These are phyloP conservation scores for Verticillium nubilum DNA, from an alignment of 2,329 filamentous ascomycete genomes.

Conservation along the genomic window DNA sequence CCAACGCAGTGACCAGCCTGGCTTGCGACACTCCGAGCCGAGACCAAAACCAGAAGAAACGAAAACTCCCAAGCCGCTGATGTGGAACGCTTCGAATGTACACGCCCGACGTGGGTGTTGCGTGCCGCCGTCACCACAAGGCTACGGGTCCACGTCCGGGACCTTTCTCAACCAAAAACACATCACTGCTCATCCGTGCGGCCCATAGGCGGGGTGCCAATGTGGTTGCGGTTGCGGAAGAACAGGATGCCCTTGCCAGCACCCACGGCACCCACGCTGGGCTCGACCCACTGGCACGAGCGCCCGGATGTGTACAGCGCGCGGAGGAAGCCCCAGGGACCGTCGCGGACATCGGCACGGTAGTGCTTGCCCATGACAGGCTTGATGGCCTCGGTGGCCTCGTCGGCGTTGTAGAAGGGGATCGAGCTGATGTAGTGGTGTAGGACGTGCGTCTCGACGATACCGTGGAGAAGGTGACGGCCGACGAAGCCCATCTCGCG, in stretches of 20 bases:
- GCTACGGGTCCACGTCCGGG: not conserved
- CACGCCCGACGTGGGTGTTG: not conserved
- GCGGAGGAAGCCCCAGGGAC: constrained; percentile 75
- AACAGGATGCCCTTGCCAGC: constrained; percentile 83
- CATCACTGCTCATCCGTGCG: not conserved
- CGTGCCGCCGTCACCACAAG: not conserved
- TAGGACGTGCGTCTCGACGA: constrained; percentile 95
- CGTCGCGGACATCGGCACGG: constrained; percentile 72
- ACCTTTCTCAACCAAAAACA: not conserved
- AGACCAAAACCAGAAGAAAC: not conserved
- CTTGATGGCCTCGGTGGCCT: constrained; percentile 56
- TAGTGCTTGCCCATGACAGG: constrained; percentile 94
- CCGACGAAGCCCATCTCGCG: constrained; percentile 97
- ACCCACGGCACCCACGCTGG: constrained; percentile 72
- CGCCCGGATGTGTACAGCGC: constrained; percentile 77
- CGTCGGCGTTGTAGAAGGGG: constrained; percentile 69
- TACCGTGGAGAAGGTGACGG: constrained; percentile 84
- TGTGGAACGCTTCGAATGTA: not conserved
- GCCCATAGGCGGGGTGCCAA: constrained; percentile 43
- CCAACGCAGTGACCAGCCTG: not conserved
- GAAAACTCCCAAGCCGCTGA: not conserved
- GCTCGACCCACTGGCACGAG: constrained; percentile 97
- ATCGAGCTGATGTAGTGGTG: constrained; percentile 97
- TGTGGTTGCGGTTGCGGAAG: constrained; percentile 89
- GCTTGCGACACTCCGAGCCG: not conserved